Evolutionary conservation across 495 filamentous ascomycete genomes (phyloP), one percentile per base, ranked within the genome.

Genomic region (Xeromyces bisporus): DNA sequence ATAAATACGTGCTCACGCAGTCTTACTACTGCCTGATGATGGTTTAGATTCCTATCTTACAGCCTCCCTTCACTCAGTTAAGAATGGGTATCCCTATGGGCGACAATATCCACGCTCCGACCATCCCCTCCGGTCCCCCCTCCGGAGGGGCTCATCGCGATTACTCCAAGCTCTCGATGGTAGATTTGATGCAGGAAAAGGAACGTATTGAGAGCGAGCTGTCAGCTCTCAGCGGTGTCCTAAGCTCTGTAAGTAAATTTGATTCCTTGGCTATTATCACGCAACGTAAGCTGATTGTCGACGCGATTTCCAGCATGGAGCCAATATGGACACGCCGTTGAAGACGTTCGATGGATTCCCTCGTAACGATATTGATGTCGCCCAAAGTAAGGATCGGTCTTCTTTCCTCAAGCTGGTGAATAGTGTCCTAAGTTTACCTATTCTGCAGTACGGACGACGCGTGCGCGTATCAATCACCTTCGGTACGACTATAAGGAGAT

Each of bases 341-440:
- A 80, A 80, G 3, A 94, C 91, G 2, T 73, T 76, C 33, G 91
- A 99, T 55, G 91, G 87, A 29, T 99, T 79, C 50, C 91, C 91
- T 18, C 70, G 91, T 42, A 74, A 76, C 39, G 91, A 99, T 51
- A 73, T 99, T 33, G 91, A 99, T 50, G 76, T 99, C 39, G 80
- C 91, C 18, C 86, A 93, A 56, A 91, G 83, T 89, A 73, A 43
- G 66, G 28, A 12, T 41, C 29, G n/a, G n/a, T n/a, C 20, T 23
- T 20, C 25, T 18, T 30, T 28, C 15, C 8, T 39, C 26, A n/a
- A 8, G 15, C 7, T 14, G 7, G 8, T 11, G 13, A 21, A 3
- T 32, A 23, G 26, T 8, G 9, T 2, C 3, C 29, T 20, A 8
- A 11, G 13, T 21, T 38, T 46, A 38, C 46, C 15, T 14, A 15